Conservation (phyloP, 257 asterid species). For the Nicotiana otophora region DNA sequence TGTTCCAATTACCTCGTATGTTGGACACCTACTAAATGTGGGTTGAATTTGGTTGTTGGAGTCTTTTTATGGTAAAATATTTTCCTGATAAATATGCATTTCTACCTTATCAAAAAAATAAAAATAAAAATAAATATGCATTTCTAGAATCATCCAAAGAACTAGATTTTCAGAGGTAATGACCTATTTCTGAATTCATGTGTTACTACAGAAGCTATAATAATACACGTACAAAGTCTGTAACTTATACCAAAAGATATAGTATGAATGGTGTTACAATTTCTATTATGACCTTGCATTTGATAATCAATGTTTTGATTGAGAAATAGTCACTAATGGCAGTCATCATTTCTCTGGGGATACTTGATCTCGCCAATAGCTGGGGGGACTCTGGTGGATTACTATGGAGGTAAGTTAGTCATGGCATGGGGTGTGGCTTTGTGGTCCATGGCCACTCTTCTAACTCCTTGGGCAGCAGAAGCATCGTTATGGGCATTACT, state of each 20-base stretch:
- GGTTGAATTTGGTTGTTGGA: background rate
- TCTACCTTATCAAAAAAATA: background rate
- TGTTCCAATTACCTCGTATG: background rate
- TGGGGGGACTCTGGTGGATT: conserved; percentile 88
- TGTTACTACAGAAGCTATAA: background rate
- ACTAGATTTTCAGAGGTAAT: background rate
- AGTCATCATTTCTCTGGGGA: conserved; percentile 99
- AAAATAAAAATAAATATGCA: background rate
- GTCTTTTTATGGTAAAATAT: background rate
- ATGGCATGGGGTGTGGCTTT: conserved; percentile 97
- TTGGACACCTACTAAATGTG: background rate
- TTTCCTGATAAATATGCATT: background rate
- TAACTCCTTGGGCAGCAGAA: conserved; percentile 96
- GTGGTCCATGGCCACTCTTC: conserved; percentile 96
- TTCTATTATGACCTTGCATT: conserved; percentile 2
- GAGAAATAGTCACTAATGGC: conserved; percentile 59
- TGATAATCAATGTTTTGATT: conserved; percentile 18
- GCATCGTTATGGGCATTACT: conserved; percentile 59
- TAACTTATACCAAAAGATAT: background rate
- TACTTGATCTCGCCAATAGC: conserved; percentile 96
- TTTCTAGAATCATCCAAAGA: background rate
- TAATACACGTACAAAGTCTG: background rate
- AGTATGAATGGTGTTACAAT: background rate
- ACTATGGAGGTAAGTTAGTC: conserved; percentile 87
- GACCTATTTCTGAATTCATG: background rate